phyloP scores from a whole-genome alignment of 2,329 filamentous ascomycete genomes.

The Trichoderma atroviride region DNA sequence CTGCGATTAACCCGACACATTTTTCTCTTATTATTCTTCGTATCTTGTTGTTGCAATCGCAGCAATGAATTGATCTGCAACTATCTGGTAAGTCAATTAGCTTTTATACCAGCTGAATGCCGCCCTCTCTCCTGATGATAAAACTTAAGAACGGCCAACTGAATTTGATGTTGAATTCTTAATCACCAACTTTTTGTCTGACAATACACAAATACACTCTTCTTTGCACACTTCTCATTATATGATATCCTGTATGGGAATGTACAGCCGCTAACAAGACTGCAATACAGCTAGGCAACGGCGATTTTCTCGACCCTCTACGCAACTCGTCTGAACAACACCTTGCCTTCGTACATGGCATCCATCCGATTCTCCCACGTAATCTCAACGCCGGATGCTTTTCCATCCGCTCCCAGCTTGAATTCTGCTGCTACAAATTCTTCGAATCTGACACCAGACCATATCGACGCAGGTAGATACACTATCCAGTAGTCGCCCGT shows the following conservation, averaged over 20 bases:
- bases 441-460: not conserved
- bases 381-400: conserved; percentile 20
- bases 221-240: not conserved
- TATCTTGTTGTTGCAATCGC: not conserved
- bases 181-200: conserved; percentile 68
- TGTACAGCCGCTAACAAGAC: conserved; percentile 32
- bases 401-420: conserved; percentile 18
- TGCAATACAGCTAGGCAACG: conserved; percentile 16
- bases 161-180: conserved; percentile 61
- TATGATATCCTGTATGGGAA: not conserved
- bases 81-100: conserved; percentile 18
- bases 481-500: conserved; percentile 36
- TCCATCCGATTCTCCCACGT: conserved; percentile 9
- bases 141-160: conserved; percentile 68
- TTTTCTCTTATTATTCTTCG: not conserved
- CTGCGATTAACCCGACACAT: not conserved
- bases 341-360: conserved; percentile 26
- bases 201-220: conserved; percentile 35
- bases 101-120: conserved; percentile 14
- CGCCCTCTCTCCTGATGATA: conserved; percentile 54
- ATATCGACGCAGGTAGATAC: conserved; percentile 1
- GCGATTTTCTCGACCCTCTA: not conserved
- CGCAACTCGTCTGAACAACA: conserved; percentile 27
- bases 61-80: not conserved
- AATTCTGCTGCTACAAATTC: conserved; percentile 29